Conservation (phyloP, 495 filamentous ascomycete genomes). For the Aspergillus leporis region DNA sequence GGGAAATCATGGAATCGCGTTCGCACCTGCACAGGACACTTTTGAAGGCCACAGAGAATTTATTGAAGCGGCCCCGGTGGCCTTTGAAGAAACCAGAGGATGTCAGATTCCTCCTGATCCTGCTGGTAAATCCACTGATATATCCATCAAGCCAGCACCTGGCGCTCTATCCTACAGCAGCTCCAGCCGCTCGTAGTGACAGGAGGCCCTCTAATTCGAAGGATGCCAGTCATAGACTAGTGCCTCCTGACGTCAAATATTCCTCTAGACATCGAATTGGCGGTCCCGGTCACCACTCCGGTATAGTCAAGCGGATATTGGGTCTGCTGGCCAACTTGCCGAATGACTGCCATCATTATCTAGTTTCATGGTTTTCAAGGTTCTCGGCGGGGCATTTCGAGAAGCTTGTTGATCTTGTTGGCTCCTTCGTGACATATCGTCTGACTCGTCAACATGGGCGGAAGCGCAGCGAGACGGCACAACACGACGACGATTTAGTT, state of each 20-base stretch:
- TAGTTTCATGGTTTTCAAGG: slow-evolving; percentile 84
- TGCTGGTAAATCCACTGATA: slow-evolving; percentile 80
- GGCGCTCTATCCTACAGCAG: slow-evolving; percentile 10
- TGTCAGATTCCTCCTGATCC: slow-evolving; percentile 77
- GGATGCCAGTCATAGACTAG: slow-evolving; percentile 19
- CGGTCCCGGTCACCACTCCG: slow-evolving; percentile 65
- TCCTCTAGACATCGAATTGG: slow-evolving; percentile 21
- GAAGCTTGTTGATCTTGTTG: slow-evolving; percentile 70
- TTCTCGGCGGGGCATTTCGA: slow-evolving; percentile 69
- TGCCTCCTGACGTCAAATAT: slow-evolving; percentile 22
- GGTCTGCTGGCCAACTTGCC: slow-evolving; percentile 77
- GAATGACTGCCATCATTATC: slow-evolving; percentile 73
- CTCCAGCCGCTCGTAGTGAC: slow-evolving; percentile 20
- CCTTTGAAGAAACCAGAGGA: slow-evolving; percentile 69
- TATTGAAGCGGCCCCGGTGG: slow-evolving; percentile 83
- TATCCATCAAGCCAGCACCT: slow-evolving; percentile 41
- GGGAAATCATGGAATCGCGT: slow-evolving; percentile 65
- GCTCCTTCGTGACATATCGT: slow-evolving; percentile 81
- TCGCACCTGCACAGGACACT: slow-evolving; percentile 67
- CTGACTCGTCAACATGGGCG: slow-evolving; percentile 72
- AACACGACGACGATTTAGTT: slow-evolving; percentile 65
- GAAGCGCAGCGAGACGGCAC: slow-evolving; percentile 54
- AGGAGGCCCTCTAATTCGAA: slow-evolving; percentile 33
- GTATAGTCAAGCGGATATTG: slow-evolving; percentile 82
- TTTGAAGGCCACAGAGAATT: slow-evolving; percentile 77